These are phyloP conservation scores for Elongisporangium anandrum DNA, from an alignment of 352 stramenopile genomes.

Conservation along the genomic window DNA sequence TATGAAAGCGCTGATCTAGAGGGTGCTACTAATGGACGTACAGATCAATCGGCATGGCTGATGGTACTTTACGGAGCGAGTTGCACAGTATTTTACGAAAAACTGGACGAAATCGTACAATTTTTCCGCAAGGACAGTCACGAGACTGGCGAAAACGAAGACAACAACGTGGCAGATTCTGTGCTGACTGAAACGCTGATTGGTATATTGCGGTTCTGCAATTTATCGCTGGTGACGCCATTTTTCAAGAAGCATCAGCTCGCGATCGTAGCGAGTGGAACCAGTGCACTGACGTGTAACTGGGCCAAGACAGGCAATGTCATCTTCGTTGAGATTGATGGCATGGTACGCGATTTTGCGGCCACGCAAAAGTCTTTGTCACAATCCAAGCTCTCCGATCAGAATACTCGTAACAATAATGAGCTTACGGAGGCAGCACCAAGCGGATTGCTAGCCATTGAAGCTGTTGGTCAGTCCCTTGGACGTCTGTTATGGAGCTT, in stretches of 20 bases:
- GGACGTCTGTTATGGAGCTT: constrained; percentile 80
- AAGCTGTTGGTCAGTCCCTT: constrained; percentile 53
- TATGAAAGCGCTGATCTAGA: constrained; percentile 63
- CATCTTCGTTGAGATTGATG: constrained; percentile 80
- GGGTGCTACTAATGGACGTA: constrained; percentile 11
- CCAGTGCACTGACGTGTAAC: constrained; percentile 26
- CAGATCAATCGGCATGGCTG: constrained; percentile 45
- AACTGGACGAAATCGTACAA: constrained; percentile 77
- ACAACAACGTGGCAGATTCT: constrained; percentile 39
- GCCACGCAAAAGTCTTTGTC: constrained; percentile 40
- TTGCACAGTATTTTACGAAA: constrained; percentile 77
- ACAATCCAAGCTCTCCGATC: constrained; percentile 13
- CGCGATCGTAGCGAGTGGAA: constrained; percentile 4
- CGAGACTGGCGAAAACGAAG: constrained; percentile 4
- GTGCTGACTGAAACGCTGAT: constrained; percentile 55
- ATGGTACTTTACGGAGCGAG: constrained; percentile 66
- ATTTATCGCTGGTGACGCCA: constrained; percentile 64
- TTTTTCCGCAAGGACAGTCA: constrained; percentile 32
- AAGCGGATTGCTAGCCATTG: constrained; percentile 18
- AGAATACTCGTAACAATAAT: not conserved
- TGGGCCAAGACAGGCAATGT: constrained; percentile 84
- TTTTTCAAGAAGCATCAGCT: constrained; percentile 57
- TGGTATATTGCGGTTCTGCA: constrained; percentile 71
- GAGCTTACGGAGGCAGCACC: not conserved
- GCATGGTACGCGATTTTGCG: constrained; percentile 70